These are phyloP conservation scores for Populus hybrid DNA, from an alignment of 441 rosid species.

Conservation along the genomic window DNA sequence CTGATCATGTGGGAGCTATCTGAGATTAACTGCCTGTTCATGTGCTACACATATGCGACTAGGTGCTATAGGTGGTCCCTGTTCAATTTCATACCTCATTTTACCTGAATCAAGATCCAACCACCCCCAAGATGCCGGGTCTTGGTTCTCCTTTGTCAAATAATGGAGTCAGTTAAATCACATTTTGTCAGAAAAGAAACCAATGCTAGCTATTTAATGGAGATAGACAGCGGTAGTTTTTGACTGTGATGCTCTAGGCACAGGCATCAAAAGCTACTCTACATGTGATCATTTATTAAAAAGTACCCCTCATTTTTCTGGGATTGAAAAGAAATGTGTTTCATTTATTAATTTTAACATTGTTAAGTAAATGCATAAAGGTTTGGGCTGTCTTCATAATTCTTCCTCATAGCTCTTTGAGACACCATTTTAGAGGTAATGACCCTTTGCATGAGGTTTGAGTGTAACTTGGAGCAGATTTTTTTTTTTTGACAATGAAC, in stretches of 20 bases:
- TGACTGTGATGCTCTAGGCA: neutral
- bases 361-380: neutral
- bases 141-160: slow-evolving; percentile 29
- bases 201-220: neutral
- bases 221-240: neutral
- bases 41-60: neutral
- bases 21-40: neutral
- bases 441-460: neutral
- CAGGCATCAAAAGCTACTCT: neutral
- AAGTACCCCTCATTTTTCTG: neutral
- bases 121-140: slow-evolving; percentile 31
- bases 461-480: neutral
- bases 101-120: slow-evolving; percentile 32
- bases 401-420: neutral
- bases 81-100: slow-evolving; percentile 11
- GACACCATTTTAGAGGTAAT: neutral
- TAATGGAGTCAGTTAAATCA: neutral
- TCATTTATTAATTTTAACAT: neutral
- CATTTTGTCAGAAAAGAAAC: neutral
- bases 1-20: neutral
- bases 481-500: neutral
- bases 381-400: neutral
- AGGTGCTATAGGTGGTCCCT: neutral
- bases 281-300: neutral
- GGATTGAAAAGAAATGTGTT: neutral